Percentiles rank a stretch among this genome's conserved stretches.
These are phyloP conservation scores for Naganishia antarctica DNA, from an alignment of 768 basidiomycete species.

Conservation along the genomic window DNA sequence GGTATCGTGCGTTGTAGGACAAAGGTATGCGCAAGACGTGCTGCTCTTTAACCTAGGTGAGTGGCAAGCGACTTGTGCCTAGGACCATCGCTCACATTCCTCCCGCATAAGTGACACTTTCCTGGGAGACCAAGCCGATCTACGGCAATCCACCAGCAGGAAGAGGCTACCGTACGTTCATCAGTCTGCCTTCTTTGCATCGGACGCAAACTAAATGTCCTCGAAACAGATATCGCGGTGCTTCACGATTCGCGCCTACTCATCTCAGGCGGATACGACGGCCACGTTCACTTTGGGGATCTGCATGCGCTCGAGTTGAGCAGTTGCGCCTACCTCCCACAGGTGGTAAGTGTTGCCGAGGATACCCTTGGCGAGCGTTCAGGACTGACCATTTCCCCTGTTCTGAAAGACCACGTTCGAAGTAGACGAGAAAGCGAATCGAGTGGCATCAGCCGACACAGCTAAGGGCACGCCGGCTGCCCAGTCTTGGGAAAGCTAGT, in stretches of 20 bases:
- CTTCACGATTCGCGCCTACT: slow-evolving; percentile 79
- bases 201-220: background rate
- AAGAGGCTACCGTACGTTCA: slow-evolving; percentile 63
- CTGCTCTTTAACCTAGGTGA: slow-evolving; percentile 81
- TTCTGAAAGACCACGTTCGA: slow-evolving; percentile 5
- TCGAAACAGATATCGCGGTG: slow-evolving; percentile 60
- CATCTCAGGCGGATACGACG: slow-evolving; percentile 73
- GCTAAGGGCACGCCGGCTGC: no score
- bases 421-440: slow-evolving; percentile 8
- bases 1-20: no score
- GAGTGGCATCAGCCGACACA: background rate
- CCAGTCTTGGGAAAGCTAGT: no score
- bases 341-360: slow-evolving; percentile 53
- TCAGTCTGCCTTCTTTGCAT: background rate
- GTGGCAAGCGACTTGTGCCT: slow-evolving; percentile 31
- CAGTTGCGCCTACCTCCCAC: slow-evolving; percentile 80
- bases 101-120: slow-evolving; percentile 66
- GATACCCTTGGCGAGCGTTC: background rate
- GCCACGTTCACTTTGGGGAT: slow-evolving; percentile 65
- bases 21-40: slow-evolving; percentile 61
- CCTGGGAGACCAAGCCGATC: slow-evolving; percentile 69
- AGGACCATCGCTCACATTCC: slow-evolving; percentile 6
- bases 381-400: background rate
- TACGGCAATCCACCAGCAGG: slow-evolving; percentile 65
- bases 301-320: slow-evolving; percentile 79